phyloP scores from a whole-genome alignment of 1,139 yeast genomes.

The Casaregolazyma lundiana region DNA sequence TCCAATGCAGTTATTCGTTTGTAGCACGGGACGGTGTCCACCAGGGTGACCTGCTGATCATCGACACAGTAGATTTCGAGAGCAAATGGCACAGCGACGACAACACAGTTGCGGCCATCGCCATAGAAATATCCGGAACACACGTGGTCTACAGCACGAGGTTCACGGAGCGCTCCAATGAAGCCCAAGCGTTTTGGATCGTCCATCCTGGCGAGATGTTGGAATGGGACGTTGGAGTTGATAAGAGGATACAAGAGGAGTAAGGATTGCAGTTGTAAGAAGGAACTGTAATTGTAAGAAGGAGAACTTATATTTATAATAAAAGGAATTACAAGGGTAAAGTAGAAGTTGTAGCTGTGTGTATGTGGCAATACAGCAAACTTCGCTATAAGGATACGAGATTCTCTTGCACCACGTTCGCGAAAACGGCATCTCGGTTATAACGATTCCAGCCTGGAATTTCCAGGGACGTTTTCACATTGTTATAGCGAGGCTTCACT shows the following conservation, averaged over 20 bases:
- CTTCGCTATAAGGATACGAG: no score
- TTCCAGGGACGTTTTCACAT: no score
- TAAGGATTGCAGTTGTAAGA: not conserved
- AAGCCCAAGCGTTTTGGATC: not conserved
- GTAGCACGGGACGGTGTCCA: not conserved
- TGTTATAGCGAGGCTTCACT: no score
- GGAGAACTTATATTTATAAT: no score
- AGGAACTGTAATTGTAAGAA: no score
- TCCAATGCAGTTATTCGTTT: not conserved
- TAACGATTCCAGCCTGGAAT: no score
- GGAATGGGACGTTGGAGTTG: not conserved
- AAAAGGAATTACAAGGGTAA: no score
- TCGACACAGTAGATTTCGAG: conserved; percentile 1
- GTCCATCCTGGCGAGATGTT: not conserved
- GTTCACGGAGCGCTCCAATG: not conserved
- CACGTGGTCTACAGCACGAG: conserved; percentile 1
- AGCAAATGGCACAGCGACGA: not conserved
- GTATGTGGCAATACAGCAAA: no score
- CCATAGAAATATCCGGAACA: conserved; percentile 3
- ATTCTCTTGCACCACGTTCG: no score
- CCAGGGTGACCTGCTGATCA: not conserved
- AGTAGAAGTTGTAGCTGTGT: no score
- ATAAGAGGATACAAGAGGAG: not conserved
- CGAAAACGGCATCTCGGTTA: no score
- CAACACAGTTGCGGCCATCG: not conserved